Evolutionary conservation across 768 basidiomycete genomes (phyloP).

Genomic region (Lactarius indigo): DNA sequence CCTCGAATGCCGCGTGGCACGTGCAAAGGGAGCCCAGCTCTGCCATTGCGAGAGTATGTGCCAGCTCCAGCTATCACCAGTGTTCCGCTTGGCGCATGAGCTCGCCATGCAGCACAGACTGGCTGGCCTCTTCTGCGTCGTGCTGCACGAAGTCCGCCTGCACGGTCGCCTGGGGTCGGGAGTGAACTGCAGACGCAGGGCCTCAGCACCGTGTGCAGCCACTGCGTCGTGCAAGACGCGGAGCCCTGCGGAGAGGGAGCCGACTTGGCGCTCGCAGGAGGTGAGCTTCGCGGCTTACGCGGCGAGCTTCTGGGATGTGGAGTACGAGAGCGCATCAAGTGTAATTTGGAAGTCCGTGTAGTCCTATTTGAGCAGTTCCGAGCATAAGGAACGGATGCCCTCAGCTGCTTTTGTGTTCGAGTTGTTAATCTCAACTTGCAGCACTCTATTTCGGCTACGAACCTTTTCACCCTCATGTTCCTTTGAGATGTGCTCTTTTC

Average conservation of each 20-base stretch:
- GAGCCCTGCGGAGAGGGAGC: constrained; percentile 48
- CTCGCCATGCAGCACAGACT: constrained; percentile 63
- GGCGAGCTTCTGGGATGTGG: constrained; percentile 46
- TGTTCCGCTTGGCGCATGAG: constrained; percentile 63
- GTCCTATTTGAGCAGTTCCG: constrained; percentile 51
- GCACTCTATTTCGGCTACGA: constrained; percentile 16
- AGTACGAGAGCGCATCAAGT: constrained; percentile 46
- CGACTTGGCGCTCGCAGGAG: constrained; percentile 44
- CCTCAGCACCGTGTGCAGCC: constrained; percentile 38
- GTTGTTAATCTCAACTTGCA: neutral
- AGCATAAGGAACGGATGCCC: constrained; percentile 52
- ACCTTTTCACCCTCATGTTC: constrained; percentile 61
- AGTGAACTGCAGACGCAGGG: constrained; percentile 46
- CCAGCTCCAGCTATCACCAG: constrained; percentile 53
- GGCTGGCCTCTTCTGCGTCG: constrained; percentile 50
- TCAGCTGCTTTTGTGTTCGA: constrained; percentile 46
- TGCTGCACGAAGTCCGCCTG: constrained; percentile 33
- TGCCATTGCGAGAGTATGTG: constrained; percentile 50
- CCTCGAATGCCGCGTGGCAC: constrained; percentile 58
- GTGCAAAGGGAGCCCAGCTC: constrained; percentile 56
- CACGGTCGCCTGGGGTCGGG: constrained; percentile 41
- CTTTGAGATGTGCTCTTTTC: constrained; percentile 55
- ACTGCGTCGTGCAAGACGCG: constrained; percentile 40
- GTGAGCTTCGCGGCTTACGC: constrained; percentile 51
- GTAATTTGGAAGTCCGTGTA: constrained; percentile 59